Evolutionary conservation across 305 asterid genomes (phyloP).

Genomic region (Fraxinus floribunda): DNA sequence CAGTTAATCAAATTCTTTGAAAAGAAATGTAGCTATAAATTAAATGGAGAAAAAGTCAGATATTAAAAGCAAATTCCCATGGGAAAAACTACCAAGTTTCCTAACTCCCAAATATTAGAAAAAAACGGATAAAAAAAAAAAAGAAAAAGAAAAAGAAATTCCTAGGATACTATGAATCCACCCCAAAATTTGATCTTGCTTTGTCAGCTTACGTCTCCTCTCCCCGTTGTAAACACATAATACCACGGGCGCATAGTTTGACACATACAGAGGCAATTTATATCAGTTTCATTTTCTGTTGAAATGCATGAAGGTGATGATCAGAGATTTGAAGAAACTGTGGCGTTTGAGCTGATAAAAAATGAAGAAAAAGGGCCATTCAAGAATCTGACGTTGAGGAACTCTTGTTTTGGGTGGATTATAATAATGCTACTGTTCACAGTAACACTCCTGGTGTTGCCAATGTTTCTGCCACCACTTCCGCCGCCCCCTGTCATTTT

Average conservation of each 20-base stretch:
- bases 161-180: slow-evolving; percentile 39
- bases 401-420: slow-evolving; percentile 14
- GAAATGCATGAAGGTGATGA: slow-evolving; percentile 10
- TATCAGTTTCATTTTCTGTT: background rate
- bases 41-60: background rate
- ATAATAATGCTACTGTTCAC: slow-evolving; percentile 28
- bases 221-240: background rate
- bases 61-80: background rate
- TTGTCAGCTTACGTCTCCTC: slow-evolving; percentile 23
- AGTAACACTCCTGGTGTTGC: slow-evolving; percentile 38
- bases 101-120: background rate
- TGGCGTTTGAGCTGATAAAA: background rate
- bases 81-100: background rate
- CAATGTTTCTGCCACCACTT: slow-evolving; percentile 48
- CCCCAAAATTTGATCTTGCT: slow-evolving; percentile 12
- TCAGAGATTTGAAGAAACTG: slow-evolving; percentile 23
- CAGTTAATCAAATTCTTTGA: too few species aligned
- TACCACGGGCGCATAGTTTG: background rate
- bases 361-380: background rate
- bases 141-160: background rate
- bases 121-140: background rate
- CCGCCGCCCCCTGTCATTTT: slow-evolving; percentile 44
- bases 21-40: background rate
- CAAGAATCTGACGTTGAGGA: slow-evolving; percentile 19
- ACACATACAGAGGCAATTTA: background rate